phyloP scores from a whole-genome alignment of 2,329 filamentous ascomycete genomes.

The Exophiala phaeomuriformis region DNA sequence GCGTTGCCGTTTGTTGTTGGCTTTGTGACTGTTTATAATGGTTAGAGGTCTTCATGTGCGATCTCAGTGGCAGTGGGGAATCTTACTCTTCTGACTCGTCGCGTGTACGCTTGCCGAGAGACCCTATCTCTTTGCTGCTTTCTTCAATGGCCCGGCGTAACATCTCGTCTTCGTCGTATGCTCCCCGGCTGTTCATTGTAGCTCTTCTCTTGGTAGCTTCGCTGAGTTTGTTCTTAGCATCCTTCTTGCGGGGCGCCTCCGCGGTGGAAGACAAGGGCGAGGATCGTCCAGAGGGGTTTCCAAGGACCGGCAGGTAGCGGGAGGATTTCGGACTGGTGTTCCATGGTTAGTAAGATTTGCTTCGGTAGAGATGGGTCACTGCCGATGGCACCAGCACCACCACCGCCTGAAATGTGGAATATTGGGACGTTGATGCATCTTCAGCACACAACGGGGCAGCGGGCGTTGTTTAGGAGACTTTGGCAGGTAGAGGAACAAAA shows the following conservation, averaged over 20 bases:
- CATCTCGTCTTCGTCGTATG: constrained; percentile 91
- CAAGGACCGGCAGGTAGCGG: constrained; percentile 55
- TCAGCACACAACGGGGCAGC: no score
- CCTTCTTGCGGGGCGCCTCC: constrained; percentile 37
- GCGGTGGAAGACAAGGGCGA: constrained; percentile 40
- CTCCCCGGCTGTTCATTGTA: constrained; percentile 95
- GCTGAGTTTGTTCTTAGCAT: constrained; percentile 47
- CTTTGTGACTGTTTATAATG: constrained; percentile 52
- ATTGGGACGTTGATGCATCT: no score
- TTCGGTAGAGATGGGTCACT: no score
- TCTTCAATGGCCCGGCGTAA: constrained; percentile 85
- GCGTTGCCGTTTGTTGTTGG: constrained; percentile 70
- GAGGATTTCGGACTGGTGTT: constrained; percentile 53
- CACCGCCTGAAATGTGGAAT: no score
- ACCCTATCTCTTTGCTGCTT: constrained; percentile 69
- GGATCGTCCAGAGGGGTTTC: constrained; percentile 40
- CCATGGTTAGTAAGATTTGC: constrained; percentile 4
- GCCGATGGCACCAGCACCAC: not conserved
- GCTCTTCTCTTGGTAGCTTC: constrained; percentile 71
- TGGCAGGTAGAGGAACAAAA: constrained; percentile 19
- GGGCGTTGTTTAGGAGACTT: not conserved
- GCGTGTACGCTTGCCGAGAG: constrained; percentile 72
- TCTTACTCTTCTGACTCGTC: constrained; percentile 94
- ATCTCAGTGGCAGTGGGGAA: not conserved
- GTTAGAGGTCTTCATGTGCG: not conserved